Evolutionary conservation across 1,284 basidiomycete species (phyloP).

Genomic region (Tilletia setariae): DNA sequence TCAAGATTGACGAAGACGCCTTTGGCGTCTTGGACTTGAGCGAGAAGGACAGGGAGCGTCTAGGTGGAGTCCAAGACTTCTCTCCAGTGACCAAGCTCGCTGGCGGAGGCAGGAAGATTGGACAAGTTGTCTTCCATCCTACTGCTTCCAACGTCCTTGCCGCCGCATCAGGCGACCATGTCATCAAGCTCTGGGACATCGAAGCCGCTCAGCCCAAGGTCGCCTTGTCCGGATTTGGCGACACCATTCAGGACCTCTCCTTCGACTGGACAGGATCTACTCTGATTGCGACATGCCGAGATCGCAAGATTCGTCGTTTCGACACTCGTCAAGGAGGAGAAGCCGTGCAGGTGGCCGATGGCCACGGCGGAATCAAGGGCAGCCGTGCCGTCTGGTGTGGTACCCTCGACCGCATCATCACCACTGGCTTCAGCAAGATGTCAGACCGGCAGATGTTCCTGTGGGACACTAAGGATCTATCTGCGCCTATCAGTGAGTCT

Average conservation of each 20-base stretch:
- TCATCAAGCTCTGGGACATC: slow-evolving; percentile 83
- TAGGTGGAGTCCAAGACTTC: slow-evolving; percentile 67
- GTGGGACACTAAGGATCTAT: slow-evolving; percentile 46
- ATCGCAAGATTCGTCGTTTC: slow-evolving; percentile 86
- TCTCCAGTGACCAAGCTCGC: slow-evolving; percentile 64
- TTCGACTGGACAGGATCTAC: slow-evolving; percentile 81
- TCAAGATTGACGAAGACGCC: slow-evolving; percentile 76
- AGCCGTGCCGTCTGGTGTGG: slow-evolving; percentile 89
- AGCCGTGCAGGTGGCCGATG: slow-evolving; percentile 75
- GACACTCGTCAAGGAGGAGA: slow-evolving; percentile 78
- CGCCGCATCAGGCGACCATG: slow-evolving; percentile 80
- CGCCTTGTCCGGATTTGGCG: slow-evolving; percentile 72
- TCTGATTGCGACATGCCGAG: slow-evolving; percentile 69
- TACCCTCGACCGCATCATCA: slow-evolving; percentile 77
- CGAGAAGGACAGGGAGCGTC: slow-evolving; percentile 42
- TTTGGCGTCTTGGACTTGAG: slow-evolving; percentile 43
- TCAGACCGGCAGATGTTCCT: slow-evolving; percentile 83
- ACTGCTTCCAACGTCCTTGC: slow-evolving; percentile 83
- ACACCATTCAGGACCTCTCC: slow-evolving; percentile 79
- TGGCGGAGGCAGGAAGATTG: slow-evolving; percentile 71
- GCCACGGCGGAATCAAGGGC: slow-evolving; percentile 90
- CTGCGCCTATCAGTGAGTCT: slow-evolving; percentile 28
- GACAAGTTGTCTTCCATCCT: slow-evolving; percentile 92
- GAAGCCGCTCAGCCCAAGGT: slow-evolving; percentile 57
- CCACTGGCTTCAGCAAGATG: slow-evolving; percentile 90